Base-by-base conservation (phyloP, 2,329 filamentous ascomycete species). In the Curvularia spicifera region DNA sequence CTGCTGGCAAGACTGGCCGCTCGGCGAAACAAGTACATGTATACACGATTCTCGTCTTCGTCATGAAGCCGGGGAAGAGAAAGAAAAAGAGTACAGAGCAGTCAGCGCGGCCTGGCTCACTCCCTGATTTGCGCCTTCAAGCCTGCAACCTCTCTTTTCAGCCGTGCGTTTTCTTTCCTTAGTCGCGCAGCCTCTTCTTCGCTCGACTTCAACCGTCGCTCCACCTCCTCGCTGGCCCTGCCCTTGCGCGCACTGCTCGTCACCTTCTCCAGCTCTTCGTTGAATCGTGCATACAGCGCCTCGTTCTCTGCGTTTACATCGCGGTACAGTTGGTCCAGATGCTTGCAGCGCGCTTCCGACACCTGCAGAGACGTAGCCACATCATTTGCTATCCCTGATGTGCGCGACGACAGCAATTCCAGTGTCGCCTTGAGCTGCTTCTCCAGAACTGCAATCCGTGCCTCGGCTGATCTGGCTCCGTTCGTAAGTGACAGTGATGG, bases 301-400 rank as follows among this genome's bases (percentile, higher is more conserved):
- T 97, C 93, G 69, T 97, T 98, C 80, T 98, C 94, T 0, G 91
- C 91, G 68, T 88, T 92, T 15, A 89, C 86, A 71, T 97, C 92
- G 64, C 91, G 90, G 79, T 96, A 96, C 51, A 97, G 81, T 77
- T 96, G 91, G 73, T 97, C 93, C 52, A 97, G 86, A 40, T 90
- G 89, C 68, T 88, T 90, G 58, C 89, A 88, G 68, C 95, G 93
- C 58, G 84, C 85, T 74, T 97, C 93, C 13, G 86, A 87, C 1
- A 91, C 87, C 68, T 86, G 84, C 13, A 97, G 82, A 1, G 88
- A 88, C 20, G 82, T 86, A 42, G 91, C 87, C 66, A 96, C 80
- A 64, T 96, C 92, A 29, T 81, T 82, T 60, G 90, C 86, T 50
- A 96, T 83, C 4, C 82, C 79, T 0, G 64, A 47, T 20, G 70